Conservation (phyloP, 768 basidiomycete genomes). For the Phanerochaete sordida region DNA sequence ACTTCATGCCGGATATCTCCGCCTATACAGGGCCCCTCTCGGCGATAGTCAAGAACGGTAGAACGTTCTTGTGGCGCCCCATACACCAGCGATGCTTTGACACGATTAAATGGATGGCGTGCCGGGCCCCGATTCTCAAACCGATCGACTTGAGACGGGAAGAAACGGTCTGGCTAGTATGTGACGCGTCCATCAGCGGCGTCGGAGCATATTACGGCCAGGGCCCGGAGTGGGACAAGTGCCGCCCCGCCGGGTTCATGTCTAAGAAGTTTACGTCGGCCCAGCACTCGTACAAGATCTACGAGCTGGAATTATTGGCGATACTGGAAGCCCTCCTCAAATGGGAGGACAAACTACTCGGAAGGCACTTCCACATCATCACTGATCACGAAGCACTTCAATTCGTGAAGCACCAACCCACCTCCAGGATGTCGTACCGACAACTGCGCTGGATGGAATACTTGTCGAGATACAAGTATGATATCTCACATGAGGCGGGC, state of each 20-base stretch:
- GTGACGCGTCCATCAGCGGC: slow-evolving; percentile 21
- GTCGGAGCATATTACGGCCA: slow-evolving; percentile 18
- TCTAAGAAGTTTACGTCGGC: slow-evolving; percentile 25
- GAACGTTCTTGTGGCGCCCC: slow-evolving; percentile 25
- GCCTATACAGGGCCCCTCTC: slow-evolving; percentile 30
- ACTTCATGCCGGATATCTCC: slow-evolving; percentile 34
- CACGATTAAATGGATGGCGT: neutral
- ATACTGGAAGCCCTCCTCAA: slow-evolving; percentile 35
- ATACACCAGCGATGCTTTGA: slow-evolving; percentile 25
- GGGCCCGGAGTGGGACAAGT: slow-evolving; percentile 14
- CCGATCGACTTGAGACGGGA: slow-evolving; percentile 8
- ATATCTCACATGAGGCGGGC: slow-evolving; percentile 27
- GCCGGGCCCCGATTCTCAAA: slow-evolving; percentile 5
- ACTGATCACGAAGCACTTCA: slow-evolving; percentile 27
- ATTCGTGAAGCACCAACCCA: slow-evolving; percentile 19
- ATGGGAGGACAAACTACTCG: slow-evolving; percentile 23
- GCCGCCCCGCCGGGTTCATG: slow-evolving; percentile 21
- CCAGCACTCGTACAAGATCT: slow-evolving; percentile 32
- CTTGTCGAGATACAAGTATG: slow-evolving; percentile 27
- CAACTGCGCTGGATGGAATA: slow-evolving; percentile 26
- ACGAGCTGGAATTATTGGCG: slow-evolving; percentile 33
- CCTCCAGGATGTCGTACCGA: slow-evolving; percentile 19
- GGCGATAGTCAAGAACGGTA: slow-evolving; percentile 24
- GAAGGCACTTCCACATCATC: slow-evolving; percentile 18
- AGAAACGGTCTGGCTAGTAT: slow-evolving; percentile 18